A percentile compares a stretch with the other conserved stretches of the same genome.
Evolutionary conservation across 495 filamentous ascomycete species (phyloP).

Genomic region (Rhypophila decipiens): DNA sequence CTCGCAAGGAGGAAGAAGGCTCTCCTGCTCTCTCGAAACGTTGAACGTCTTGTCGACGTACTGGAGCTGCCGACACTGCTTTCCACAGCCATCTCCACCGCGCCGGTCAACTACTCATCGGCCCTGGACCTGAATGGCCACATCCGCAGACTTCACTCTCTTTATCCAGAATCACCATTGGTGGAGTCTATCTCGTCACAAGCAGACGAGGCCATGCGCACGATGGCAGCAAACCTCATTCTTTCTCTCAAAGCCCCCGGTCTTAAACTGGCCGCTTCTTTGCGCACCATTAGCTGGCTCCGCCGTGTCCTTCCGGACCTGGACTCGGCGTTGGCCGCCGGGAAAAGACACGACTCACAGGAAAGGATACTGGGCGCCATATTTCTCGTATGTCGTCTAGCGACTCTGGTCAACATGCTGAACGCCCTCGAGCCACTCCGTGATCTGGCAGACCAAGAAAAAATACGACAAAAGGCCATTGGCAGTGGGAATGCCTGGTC

Average conservation of each 20-base stretch:
- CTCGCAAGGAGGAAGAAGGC: slow-evolving; percentile 73
- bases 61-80: slow-evolving; percentile 86
- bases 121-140: slow-evolving; percentile 91
- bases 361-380: slow-evolving; percentile 68
- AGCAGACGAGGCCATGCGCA: slow-evolving; percentile 82
- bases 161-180: slow-evolving; percentile 74
- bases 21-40: slow-evolving; percentile 79
- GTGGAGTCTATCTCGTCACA: slow-evolving; percentile 66
- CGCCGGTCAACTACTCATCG: slow-evolving; percentile 67
- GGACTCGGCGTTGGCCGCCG: slow-evolving; percentile 36
- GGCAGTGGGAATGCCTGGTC: slow-evolving; percentile 48
- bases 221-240: slow-evolving; percentile 83
- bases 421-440: slow-evolving; percentile 79
- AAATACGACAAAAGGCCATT: slow-evolving; percentile 33
- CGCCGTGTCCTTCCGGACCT: slow-evolving; percentile 80
- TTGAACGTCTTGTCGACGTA: slow-evolving; percentile 84
- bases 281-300: slow-evolving; percentile 89
- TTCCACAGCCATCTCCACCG: slow-evolving; percentile 47
- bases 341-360: slow-evolving; percentile 42
- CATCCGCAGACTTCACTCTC: slow-evolving; percentile 74
- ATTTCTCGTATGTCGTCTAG: slow-evolving; percentile 80
- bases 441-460: slow-evolving; percentile 87
- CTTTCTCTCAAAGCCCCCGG: slow-evolving; percentile 64
- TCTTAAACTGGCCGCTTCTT: slow-evolving; percentile 82
- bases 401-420: slow-evolving; percentile 72